Evolutionary conservation across 805 yeast species (phyloP).

Genomic region (Metschnikowia kofuensis): DNA sequence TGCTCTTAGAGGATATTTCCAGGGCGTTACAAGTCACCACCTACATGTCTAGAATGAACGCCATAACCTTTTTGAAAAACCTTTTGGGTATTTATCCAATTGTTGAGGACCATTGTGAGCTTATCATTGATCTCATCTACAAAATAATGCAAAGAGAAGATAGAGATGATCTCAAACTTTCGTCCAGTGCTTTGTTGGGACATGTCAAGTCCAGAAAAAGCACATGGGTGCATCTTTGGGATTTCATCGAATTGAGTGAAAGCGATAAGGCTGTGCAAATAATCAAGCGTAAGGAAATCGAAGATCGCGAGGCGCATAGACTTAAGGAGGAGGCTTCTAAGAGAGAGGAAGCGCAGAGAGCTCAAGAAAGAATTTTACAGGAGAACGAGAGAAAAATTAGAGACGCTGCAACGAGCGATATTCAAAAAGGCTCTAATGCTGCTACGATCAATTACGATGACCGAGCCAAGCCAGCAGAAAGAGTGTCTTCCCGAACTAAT

Average conservation of each 20-base stretch:
- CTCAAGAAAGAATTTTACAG: conserved; percentile 12
- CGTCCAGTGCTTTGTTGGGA: conserved; percentile 70
- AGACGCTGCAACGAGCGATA: conserved; percentile 1
- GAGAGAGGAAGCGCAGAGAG: conserved; percentile 10
- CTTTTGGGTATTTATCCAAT: conserved; percentile 62
- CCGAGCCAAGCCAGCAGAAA: conserved; percentile 6
- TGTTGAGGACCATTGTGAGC: conserved; percentile 62
- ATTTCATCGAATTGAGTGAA: conserved; percentile 50
- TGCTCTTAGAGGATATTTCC: conserved; percentile 42
- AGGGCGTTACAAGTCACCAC: conserved; percentile 47
- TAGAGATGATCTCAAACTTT: conserved; percentile 77
- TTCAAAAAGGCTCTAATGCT: conserved; percentile 5
- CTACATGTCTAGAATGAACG: conserved; percentile 78
- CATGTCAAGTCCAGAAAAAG: conserved; percentile 55
- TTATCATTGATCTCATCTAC: conserved; percentile 46
- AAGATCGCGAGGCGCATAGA: conserved; percentile 15
- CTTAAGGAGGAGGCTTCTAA: conserved; percentile 15
- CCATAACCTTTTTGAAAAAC: conserved; percentile 72
- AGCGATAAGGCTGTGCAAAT: conserved; percentile 35
- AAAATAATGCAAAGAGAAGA: conserved; percentile 49
- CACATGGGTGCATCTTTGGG: conserved; percentile 52
- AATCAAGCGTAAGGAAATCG: conserved; percentile 21
- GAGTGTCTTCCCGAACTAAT: conserved; percentile 14
- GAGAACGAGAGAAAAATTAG: conserved; percentile 6
- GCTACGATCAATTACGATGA: conserved; percentile 22